phyloP scores from a whole-genome alignment of 306 rosid genomes.

The Astragalus glycyphyllos region DNA sequence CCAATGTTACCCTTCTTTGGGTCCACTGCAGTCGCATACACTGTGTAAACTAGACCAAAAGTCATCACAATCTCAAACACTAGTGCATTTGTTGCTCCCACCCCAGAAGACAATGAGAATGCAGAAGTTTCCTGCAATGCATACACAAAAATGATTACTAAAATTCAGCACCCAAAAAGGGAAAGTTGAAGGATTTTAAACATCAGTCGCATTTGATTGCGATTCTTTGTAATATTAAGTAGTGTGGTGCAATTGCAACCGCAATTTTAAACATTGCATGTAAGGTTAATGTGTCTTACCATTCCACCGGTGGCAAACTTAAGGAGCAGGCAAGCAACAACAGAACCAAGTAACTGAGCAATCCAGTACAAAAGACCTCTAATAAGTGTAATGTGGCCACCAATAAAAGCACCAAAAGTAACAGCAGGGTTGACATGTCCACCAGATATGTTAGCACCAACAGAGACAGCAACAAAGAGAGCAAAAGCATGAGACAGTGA shows the following conservation, averaged over 20 bases:
- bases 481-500: slow-evolving; percentile 73
- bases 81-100: slow-evolving; percentile 67
- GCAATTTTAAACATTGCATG: too few relatives aligned
- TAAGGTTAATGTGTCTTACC: slow-evolving; percentile 42
- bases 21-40: slow-evolving; percentile 77
- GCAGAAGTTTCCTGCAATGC: slow-evolving; percentile 68
- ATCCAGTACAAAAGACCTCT: slow-evolving; percentile 75
- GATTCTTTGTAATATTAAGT: too few relatives aligned
- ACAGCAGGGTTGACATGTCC: slow-evolving; percentile 88
- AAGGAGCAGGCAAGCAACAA: slow-evolving; percentile 81
- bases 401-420: slow-evolving; percentile 78
- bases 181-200: too few relatives aligned
- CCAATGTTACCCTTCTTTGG: slow-evolving; percentile 74
- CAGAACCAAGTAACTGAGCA: slow-evolving; percentile 83
- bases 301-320: slow-evolving; percentile 68
- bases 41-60: slow-evolving; percentile 79
- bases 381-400: slow-evolving; percentile 71
- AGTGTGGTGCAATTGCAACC: too few relatives aligned
- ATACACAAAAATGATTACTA: background rate
- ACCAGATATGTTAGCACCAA: slow-evolving; percentile 80
- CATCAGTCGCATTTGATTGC: too few relatives aligned
- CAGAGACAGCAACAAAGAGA: slow-evolving; percentile 75
- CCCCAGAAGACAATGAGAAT: slow-evolving; percentile 65
- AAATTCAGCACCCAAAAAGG: background rate
- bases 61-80: slow-evolving; percentile 86